Evolutionary conservation across 257 asterid species (phyloP), one percentile per base, ranked within the genome.

Genomic region (Primulina tabacum): DNA sequence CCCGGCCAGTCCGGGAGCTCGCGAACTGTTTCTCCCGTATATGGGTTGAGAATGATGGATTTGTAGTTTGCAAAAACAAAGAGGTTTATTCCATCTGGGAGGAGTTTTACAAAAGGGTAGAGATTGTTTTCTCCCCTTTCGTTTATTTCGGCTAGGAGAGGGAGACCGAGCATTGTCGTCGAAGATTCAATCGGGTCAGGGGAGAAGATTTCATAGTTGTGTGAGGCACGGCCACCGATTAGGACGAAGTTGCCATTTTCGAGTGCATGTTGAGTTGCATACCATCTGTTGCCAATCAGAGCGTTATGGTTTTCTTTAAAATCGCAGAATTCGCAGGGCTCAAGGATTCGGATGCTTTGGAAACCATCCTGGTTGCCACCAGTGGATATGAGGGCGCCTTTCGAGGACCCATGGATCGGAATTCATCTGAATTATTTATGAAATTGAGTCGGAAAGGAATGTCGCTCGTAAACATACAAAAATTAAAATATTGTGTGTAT

Each of bases 51-150:
- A 14, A 86, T 64, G 75, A 94, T 77, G 70, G 95, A 83, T 61
- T 87, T 85, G 74, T 78, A 79, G 60, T 91, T 94, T 0, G 99
- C 94, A 40, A 94, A 91, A 0, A 94, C 62, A 69, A 79, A 91
- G 70, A 94, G 78, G 73, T 86, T 89, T n/a, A n/a, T n/a, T 6
- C 97, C 97, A 26, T 91, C 90, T 6, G 99, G 96, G 8, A 94
- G 87, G 50, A 94, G 89, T 79, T 86, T 82, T 62, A 89, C 88
- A 30, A 93, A 93, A 0, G 97, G 96, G 69, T 86, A 91, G 20
- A 91, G 89, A 53, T 94, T 94, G 83, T 91, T 86, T 69, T 94
- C 99, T 9, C 84, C 84, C 0, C 72, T 84, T 2, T 82, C 95
- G 2, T 57, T 64, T 1, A 95, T 85, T 2, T 91, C 89, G 3